These are phyloP conservation scores for Aegle marmelos DNA, from an alignment of 345 rosid species.

Conservation along the genomic window DNA sequence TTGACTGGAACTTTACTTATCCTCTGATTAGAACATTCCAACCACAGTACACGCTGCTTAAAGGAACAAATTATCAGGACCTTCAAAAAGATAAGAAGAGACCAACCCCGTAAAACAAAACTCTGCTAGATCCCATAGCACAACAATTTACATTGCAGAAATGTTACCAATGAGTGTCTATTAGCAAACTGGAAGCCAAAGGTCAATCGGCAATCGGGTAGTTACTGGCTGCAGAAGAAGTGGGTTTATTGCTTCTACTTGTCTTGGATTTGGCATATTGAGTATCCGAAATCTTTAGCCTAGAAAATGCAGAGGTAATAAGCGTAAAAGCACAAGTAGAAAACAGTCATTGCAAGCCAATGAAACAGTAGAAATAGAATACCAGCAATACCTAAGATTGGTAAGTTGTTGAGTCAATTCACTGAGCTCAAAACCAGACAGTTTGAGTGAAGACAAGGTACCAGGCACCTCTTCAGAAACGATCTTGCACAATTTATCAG, in stretches of 20 bases:
- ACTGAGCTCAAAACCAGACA: conserved; percentile 31
- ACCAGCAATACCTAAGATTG: conserved; percentile 16
- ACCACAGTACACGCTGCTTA: background rate
- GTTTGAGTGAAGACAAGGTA: conserved; percentile 33
- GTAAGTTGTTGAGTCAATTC: conserved; percentile 33
- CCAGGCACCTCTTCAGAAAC: conserved; percentile 37
- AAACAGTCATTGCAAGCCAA: background rate
- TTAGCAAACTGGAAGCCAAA: background rate
- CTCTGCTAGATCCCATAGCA: background rate
- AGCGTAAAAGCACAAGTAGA: background rate
- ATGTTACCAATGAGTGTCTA: background rate
- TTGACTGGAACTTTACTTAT: background rate
- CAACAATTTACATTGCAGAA: background rate
- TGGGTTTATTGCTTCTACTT: conserved; percentile 16
- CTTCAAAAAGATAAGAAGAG: too few relatives aligned
- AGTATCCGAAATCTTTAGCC: conserved; percentile 26
- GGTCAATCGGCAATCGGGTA: background rate
- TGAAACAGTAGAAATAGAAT: background rate
- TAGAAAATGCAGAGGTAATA: background rate
- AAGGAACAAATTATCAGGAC: background rate
- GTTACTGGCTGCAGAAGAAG: background rate
- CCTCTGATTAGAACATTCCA: background rate
- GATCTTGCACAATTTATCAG: conserved; percentile 19
- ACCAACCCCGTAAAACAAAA: background rate
- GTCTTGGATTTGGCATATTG: background rate